These are phyloP conservation scores for Candida boidinii DNA, from an alignment of 805 yeast genomes.

Conservation along the genomic window DNA sequence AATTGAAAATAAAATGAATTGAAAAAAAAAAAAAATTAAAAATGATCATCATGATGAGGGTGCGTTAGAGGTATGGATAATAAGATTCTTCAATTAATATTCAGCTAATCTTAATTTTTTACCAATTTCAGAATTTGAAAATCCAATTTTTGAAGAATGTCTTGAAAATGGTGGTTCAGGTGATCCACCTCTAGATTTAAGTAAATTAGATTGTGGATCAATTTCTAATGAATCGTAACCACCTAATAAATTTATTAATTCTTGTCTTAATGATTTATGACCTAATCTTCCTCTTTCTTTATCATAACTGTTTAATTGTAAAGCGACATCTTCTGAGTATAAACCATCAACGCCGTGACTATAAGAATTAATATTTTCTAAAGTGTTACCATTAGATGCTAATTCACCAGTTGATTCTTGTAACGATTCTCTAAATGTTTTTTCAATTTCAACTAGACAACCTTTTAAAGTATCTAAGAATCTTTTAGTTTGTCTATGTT, in stretches of 20 bases:
- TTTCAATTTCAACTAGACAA: slow-evolving; percentile 51
- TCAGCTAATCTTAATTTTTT: slow-evolving; percentile 57
- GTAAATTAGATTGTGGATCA: slow-evolving; percentile 49
- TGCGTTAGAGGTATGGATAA: too few species aligned
- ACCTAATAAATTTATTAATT: slow-evolving; percentile 42
- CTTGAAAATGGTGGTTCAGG: slow-evolving; percentile 40
- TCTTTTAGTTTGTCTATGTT: slow-evolving; percentile 80
- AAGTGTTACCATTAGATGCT: not conserved
- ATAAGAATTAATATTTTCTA: too few species aligned
- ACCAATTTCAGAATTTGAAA: slow-evolving; percentile 44
- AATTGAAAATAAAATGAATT: too few species aligned
- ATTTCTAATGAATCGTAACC: slow-evolving; percentile 85
- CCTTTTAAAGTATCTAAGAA: slow-evolving; percentile 61
- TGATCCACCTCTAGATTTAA: slow-evolving; percentile 50
- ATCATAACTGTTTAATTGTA: slow-evolving; percentile 12
- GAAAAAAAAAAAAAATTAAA: too few species aligned
- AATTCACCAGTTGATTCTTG: slow-evolving; percentile 6
- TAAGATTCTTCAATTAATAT: slow-evolving; percentile 35
- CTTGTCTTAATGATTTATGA: slow-evolving; percentile 9
- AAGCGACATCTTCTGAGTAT: slow-evolving; percentile 11
- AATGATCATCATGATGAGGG: too few species aligned
- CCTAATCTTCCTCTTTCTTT: slow-evolving; percentile 11
- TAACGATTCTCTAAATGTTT: slow-evolving; percentile 30
- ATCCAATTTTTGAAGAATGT: slow-evolving; percentile 12
- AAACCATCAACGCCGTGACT: slow-evolving; percentile 4